phyloP scores from a whole-genome alignment of 208 protist genomes.

The Leishmania lainsoni region DNA sequence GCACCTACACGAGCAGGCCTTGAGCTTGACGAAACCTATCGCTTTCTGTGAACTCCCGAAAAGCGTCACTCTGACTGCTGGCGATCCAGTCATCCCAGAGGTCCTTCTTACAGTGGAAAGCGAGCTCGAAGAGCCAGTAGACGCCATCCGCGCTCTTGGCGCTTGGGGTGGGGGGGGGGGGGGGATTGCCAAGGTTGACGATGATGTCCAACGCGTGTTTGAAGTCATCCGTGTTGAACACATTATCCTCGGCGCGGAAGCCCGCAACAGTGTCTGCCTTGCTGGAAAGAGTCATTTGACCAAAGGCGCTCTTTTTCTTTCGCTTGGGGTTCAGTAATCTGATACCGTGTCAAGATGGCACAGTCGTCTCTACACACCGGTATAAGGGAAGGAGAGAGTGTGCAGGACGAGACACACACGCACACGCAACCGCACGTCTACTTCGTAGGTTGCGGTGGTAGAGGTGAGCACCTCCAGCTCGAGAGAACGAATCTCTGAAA shows the following conservation, averaged over 20 bases:
- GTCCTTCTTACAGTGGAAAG: slow-evolving; percentile 47
- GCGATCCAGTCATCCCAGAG: slow-evolving; percentile 41
- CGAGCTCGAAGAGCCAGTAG: slow-evolving; percentile 46
- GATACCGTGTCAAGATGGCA: background rate
- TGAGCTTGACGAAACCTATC: slow-evolving; percentile 35
- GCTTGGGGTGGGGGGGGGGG: no score
- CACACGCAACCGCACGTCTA: background rate
- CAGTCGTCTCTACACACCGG: background rate
- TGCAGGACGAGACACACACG: background rate
- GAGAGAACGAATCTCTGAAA: background rate
- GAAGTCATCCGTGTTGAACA: slow-evolving; percentile 61
- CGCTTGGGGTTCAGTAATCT: background rate
- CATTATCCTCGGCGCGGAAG: slow-evolving; percentile 19
- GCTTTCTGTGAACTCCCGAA: slow-evolving; percentile 34
- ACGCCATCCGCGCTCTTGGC: slow-evolving; percentile 27
- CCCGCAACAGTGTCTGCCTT: background rate
- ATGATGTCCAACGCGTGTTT: slow-evolving; percentile 52
- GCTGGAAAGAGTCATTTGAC: background rate
- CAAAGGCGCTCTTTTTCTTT: background rate
- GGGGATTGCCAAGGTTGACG: slow-evolving; percentile 43
- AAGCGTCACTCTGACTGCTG: slow-evolving; percentile 33
- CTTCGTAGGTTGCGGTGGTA: background rate
- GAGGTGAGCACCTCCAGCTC: background rate
- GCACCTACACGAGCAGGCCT: slow-evolving; percentile 33
- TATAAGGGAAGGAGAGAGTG: background rate